Percentiles rank a stretch among this genome's conserved stretches.
Conservation (phyloP, 495 filamentous ascomycete genomes). For the Neurospora sp. region DNA sequence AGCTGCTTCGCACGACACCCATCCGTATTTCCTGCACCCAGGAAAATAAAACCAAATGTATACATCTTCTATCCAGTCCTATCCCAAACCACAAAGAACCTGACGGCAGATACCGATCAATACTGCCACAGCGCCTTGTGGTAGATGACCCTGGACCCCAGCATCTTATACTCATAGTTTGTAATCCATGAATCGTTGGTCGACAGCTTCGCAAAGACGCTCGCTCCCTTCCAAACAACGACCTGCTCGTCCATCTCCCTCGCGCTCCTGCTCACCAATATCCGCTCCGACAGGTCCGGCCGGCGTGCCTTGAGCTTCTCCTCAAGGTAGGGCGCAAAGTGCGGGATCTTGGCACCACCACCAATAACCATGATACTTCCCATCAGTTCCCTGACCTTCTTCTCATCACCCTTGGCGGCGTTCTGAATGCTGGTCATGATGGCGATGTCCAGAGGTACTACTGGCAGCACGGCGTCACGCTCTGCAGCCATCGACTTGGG, state of each 20-base stretch:
- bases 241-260: constrained; percentile 91
- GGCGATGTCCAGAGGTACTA: constrained; percentile 75
- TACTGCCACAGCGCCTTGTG: constrained; percentile 82
- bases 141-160: constrained; percentile 67
- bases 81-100: background rate
- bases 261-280: constrained; percentile 80
- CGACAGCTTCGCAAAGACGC: constrained; percentile 86
- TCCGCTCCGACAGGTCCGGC: constrained; percentile 65
- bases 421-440: constrained; percentile 82
- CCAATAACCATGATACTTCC: constrained; percentile 94
- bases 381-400: constrained; percentile 82
- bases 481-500: constrained; percentile 48
- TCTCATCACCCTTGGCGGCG: constrained; percentile 79
- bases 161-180: constrained; percentile 73
- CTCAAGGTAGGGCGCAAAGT: constrained; percentile 70
- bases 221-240: constrained; percentile 94
- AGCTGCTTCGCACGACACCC: background rate
- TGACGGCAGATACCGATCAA: constrained; percentile 8
- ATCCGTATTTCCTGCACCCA: background rate
- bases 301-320: constrained; percentile 60
- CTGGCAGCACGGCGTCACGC: constrained; percentile 71
- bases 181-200: constrained; percentile 95
- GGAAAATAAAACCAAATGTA: background rate
- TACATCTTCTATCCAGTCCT: background rate
- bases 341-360: constrained; percentile 70